Conservation (phyloP, 2,329 filamentous ascomycete genomes). For the Hortaea werneckii region DNA sequence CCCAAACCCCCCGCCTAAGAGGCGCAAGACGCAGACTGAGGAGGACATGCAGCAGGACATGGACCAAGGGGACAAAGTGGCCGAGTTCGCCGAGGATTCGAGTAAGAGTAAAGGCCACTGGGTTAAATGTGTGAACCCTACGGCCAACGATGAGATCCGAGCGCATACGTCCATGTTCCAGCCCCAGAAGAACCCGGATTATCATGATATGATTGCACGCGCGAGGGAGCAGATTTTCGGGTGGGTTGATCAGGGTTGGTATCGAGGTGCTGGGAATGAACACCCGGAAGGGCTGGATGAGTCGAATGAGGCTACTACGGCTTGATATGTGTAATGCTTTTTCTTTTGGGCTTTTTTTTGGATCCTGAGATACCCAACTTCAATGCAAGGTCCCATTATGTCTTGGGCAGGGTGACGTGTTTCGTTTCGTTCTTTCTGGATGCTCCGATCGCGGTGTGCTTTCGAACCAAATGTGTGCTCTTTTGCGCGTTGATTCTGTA, state of each 20-base stretch:
- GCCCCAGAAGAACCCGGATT: constrained; percentile 60
- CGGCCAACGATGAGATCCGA: constrained; percentile 63
- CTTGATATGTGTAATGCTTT: background rate
- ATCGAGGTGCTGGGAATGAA: constrained; percentile 1
- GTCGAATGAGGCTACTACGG: background rate
- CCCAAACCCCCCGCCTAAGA: constrained; percentile 10
- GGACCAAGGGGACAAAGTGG: constrained; percentile 23
- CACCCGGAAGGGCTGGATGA: background rate
- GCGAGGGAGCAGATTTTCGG: constrained; percentile 54
- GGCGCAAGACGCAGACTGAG: constrained; percentile 12
- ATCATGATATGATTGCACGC: constrained; percentile 54
- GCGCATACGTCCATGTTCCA: constrained; percentile 81
- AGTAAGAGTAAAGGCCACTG: constrained; percentile 43
- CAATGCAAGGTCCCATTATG: background rate
- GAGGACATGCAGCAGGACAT: constrained; percentile 20
- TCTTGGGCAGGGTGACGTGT: background rate
- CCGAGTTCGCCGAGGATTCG: constrained; percentile 22
- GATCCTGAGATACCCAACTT: background rate
- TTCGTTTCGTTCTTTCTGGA: too few relatives aligned
- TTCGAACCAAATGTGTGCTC: too few relatives aligned
- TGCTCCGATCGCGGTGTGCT: too few relatives aligned
- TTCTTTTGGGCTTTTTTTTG: background rate
- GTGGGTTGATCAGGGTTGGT: constrained; percentile 41
- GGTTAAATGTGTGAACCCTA: constrained; percentile 67
- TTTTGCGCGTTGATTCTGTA: too few relatives aligned